Conservation (phyloP, 495 filamentous ascomycete species). For the Tuber melanosporum region DNA sequence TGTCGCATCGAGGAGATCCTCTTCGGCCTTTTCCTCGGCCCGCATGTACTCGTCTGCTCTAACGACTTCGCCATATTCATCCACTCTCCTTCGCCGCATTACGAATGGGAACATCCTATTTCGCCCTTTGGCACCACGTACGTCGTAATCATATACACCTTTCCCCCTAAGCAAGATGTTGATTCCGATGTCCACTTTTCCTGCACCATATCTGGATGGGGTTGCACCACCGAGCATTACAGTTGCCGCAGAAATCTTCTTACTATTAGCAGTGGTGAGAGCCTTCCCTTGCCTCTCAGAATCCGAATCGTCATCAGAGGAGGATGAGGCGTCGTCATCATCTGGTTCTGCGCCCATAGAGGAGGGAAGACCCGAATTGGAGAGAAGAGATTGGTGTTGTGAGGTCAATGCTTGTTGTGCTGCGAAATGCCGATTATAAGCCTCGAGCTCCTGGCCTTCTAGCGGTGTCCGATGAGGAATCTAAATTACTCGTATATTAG, state of each 20-base stretch:
- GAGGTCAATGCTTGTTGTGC: slow-evolving; percentile 48
- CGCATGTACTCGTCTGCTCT: slow-evolving; percentile 89
- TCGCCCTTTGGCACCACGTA: slow-evolving; percentile 84
- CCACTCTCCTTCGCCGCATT: slow-evolving; percentile 66
- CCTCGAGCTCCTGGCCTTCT: slow-evolving; percentile 62
- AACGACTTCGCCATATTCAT: slow-evolving; percentile 91
- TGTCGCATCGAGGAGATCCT: slow-evolving; percentile 54
- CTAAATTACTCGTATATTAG: slow-evolving; percentile 13
- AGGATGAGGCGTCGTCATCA: slow-evolving; percentile 75
- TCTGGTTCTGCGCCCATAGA: slow-evolving; percentile 51
- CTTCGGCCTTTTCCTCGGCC: slow-evolving; percentile 83
- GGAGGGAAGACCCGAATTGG: slow-evolving; percentile 28
- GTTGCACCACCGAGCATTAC: slow-evolving; percentile 51
- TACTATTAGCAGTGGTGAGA: slow-evolving; percentile 46
- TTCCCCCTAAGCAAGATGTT: slow-evolving; percentile 85
- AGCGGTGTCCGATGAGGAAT: slow-evolving; percentile 53
- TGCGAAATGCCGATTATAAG: slow-evolving; percentile 88
- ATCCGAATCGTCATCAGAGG: slow-evolving; percentile 78
- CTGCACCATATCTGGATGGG: slow-evolving; percentile 50
- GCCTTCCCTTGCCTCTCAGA: slow-evolving; percentile 86
- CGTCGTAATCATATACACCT: slow-evolving; percentile 83
- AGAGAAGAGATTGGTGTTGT: slow-evolving; percentile 33
- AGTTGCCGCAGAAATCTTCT: slow-evolving; percentile 72
- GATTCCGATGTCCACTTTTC: slow-evolving; percentile 82
- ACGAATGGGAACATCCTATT: slow-evolving; percentile 91